These are phyloP conservation scores for Aegilops speltoides DNA, from an alignment of 176 grass and related monocot genomes.

Conservation along the genomic window DNA sequence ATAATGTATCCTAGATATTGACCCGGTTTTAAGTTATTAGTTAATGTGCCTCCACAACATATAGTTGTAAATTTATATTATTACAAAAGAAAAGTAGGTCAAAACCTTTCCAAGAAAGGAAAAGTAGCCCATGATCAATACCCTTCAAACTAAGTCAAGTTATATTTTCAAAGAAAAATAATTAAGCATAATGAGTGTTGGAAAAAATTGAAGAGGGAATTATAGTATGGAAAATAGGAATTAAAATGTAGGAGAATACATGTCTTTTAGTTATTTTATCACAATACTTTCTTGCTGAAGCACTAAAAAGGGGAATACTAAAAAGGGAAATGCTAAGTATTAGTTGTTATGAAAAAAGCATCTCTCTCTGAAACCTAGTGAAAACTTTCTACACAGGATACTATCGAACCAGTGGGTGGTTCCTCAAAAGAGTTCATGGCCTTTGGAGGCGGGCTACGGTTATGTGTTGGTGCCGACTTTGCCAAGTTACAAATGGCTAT, in stretches of 20 bases:
- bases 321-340: no score
- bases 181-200: no score
- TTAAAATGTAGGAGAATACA: no score
- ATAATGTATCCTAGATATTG: neutral
- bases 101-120: neutral
- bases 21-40: neutral
- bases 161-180: neutral
- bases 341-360: neutral
- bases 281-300: neutral
- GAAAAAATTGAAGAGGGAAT: no score
- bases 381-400: constrained; percentile 20
- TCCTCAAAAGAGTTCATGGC: constrained; percentile 62
- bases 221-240: no score
- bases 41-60: neutral
- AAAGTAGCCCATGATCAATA: neutral
- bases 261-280: neutral
- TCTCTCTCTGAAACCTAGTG: neutral
- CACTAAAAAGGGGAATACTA: neutral
- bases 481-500: constrained; percentile 50
- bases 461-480: constrained; percentile 63
- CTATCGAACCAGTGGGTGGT: constrained; percentile 37
- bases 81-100: neutral
- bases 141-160: neutral
- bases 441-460: constrained; percentile 51
- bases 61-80: neutral